A percentile compares a stretch with the other conserved stretches of the same genome.
phyloP scores from a whole-genome alignment of 1,139 yeast species.

The Geotrichum histeridarum region DNA sequence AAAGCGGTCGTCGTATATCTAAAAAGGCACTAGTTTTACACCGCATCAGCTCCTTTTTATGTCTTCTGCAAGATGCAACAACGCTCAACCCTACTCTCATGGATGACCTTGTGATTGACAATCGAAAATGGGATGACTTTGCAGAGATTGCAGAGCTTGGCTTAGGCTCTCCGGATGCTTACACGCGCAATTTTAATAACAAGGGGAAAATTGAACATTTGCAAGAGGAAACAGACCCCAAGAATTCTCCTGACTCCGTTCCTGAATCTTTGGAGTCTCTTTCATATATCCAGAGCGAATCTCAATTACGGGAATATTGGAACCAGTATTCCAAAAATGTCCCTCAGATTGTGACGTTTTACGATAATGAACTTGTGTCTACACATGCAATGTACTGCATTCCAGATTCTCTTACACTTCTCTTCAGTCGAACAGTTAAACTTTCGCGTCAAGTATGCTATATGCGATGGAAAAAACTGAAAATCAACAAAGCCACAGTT shows the following conservation, averaged over 20 bases:
- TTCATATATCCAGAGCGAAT: constrained; percentile 29
- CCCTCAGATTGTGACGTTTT: constrained; percentile 27
- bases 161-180: constrained; percentile 16
- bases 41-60: constrained; percentile 69
- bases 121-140: constrained; percentile 18
- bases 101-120: constrained; percentile 17
- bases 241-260: neutral
- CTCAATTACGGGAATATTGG: constrained; percentile 32
- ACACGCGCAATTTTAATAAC: constrained; percentile 12
- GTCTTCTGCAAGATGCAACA: constrained; percentile 60
- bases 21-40: constrained; percentile 74
- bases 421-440: constrained; percentile 48
- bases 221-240: neutral
- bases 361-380: constrained; percentile 47
- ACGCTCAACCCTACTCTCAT: constrained; percentile 25
- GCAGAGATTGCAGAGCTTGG: constrained; percentile 18
- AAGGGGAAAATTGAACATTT: neutral
- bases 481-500: constrained; percentile 44
- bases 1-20: constrained; percentile 58
- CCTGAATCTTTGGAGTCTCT: constrained; percentile 20
- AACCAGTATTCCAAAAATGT: constrained; percentile 22
- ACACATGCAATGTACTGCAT: constrained; percentile 81
- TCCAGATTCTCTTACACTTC: constrained; percentile 69
- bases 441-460: constrained; percentile 58
- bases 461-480: constrained; percentile 36